Evolutionary conservation across 1,284 basidiomycete species (phyloP).

Genomic region (Moesziomyces globuligerus): DNA sequence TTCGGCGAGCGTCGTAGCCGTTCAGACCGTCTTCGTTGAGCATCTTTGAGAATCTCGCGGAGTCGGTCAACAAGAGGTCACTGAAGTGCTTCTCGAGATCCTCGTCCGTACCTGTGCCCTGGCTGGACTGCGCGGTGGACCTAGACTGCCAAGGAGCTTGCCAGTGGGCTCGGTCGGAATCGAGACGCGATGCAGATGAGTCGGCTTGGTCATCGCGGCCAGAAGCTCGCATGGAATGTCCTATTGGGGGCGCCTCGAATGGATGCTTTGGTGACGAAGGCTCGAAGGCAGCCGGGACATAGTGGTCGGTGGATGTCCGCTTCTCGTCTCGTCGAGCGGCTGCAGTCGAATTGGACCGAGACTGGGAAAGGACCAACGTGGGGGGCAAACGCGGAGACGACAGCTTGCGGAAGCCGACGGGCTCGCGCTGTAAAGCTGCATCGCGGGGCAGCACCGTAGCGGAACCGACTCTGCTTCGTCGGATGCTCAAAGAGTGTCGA

Average conservation of each 20-base stretch:
- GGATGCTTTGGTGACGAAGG: neutral
- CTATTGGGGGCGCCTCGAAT: neutral
- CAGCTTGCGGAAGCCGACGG: too few relatives aligned
- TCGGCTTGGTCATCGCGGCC: neutral
- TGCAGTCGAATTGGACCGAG: neutral
- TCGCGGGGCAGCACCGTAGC: too few relatives aligned
- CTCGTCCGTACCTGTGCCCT: neutral
- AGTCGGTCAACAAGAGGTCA: neutral
- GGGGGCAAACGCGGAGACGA: too few relatives aligned
- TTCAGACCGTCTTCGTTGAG: constrained; percentile 2
- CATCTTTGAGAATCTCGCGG: constrained; percentile 6
- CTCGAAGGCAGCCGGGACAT: neutral
- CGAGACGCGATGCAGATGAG: neutral
- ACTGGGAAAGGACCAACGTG: too few relatives aligned
- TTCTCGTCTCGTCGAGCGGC: neutral
- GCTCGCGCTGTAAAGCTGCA: too few relatives aligned
- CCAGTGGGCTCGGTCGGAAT: constrained; percentile 13
- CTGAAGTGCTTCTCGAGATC: constrained; percentile 2
- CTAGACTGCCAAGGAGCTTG: constrained; percentile 12
- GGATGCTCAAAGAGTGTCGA: too few relatives aligned
- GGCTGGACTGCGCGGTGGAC: too few relatives aligned
- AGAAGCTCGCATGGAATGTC: neutral
- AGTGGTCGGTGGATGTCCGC: too few relatives aligned
- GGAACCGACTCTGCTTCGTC: too few relatives aligned
- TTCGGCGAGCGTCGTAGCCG: constrained; percentile 20